phyloP scores from a whole-genome alignment of 345 rosid species.

The Geranium rotundifolium region DNA sequence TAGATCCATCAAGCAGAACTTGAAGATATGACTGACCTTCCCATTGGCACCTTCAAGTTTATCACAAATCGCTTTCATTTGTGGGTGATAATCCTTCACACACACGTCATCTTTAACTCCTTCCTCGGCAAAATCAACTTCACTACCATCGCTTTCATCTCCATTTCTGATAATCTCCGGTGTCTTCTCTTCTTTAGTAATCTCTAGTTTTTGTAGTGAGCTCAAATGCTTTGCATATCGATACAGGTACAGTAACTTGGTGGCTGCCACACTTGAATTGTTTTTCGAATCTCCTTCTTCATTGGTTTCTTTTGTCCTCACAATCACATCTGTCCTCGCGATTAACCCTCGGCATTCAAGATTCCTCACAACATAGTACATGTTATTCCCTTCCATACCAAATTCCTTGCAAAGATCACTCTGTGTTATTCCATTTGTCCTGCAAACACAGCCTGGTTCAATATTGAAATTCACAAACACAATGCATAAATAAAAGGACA shows the following conservation, averaged over 20 bases:
- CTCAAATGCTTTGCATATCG: conserved; percentile 62
- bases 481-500: neutral
- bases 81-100: conserved; percentile 58
- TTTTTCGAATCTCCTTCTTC: conserved; percentile 46
- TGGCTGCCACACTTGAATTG: conserved; percentile 33
- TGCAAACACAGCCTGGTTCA: conserved; percentile 15
- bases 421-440: conserved; percentile 62
- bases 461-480: neutral
- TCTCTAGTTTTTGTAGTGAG: conserved; percentile 52
- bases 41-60: conserved; percentile 59
- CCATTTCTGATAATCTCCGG: conserved; percentile 11
- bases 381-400: conserved; percentile 56
- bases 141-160: conserved; percentile 20
- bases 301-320: conserved; percentile 49
- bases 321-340: conserved; percentile 50
- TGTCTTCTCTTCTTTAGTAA: conserved; percentile 35
- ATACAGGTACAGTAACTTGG: conserved; percentile 48
- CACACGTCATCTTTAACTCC: conserved; percentile 38
- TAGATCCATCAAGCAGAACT: neutral
- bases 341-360: conserved; percentile 62
- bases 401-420: conserved; percentile 55
- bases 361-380: conserved; percentile 47
- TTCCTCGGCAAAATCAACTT: conserved; percentile 24
- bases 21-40: conserved; percentile 25
- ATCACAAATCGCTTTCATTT: conserved; percentile 61